A percentile compares a stretch with the other conserved stretches of the same genome.
Evolutionary conservation across 495 filamentous ascomycete species (phyloP).

Genomic region (Viridothelium virens): DNA sequence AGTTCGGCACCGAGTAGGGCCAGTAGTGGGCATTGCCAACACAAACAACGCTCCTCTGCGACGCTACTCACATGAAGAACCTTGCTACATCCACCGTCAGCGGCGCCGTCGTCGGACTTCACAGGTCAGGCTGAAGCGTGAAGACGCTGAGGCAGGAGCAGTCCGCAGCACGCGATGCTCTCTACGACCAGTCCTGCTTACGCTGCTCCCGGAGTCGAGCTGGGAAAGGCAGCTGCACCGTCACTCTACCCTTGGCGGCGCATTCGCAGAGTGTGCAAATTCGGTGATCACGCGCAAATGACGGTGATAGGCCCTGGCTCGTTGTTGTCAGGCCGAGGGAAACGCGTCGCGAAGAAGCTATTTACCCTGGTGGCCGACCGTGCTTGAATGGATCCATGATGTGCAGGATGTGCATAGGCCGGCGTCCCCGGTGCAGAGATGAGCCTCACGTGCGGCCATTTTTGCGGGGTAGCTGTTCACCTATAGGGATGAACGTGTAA

Average conservation of each 20-base stretch:
- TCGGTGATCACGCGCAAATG: not conserved
- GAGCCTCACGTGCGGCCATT: constrained; percentile 7
- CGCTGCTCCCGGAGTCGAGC: not conserved
- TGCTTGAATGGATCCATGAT: not conserved
- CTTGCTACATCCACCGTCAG: not conserved
- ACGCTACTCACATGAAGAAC: not conserved
- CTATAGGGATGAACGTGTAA: not conserved
- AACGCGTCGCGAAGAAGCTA: not conserved
- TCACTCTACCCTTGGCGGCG: not conserved
- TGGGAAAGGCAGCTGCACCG: constrained; percentile 10
- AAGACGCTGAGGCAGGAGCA: not conserved
- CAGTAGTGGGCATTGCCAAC: not conserved
- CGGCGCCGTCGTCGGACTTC: not conserved
- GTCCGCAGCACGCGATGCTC: not conserved
- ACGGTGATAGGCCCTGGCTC: not conserved
- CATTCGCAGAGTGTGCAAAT: not conserved
- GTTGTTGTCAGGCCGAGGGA: constrained; percentile 5
- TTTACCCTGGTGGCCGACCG: too few relatives aligned
- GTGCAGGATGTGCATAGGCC: not conserved
- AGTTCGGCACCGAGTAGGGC: not conserved
- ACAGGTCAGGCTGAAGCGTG: not conserved
- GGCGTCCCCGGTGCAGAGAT: not conserved
- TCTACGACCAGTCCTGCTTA: not conserved
- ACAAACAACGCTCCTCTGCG: not conserved
- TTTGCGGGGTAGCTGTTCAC: constrained; percentile 6